Evolutionary conservation across 192 early-diverging fungal genomes (phyloP).

Genomic region (Lunasporangiospora selenospora): DNA sequence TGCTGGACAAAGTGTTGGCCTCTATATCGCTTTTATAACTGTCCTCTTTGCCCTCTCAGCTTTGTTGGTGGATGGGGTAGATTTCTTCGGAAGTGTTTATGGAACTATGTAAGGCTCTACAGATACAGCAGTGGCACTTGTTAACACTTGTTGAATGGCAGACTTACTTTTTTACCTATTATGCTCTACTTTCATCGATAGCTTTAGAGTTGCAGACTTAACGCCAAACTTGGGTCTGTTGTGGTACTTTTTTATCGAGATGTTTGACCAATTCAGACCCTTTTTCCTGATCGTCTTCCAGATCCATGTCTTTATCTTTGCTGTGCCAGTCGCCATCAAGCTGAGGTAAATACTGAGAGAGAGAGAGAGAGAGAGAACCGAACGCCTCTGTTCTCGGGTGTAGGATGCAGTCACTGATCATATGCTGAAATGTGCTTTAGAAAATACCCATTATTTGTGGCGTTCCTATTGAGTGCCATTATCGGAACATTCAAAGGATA

Average conservation of each 20-base stretch:
- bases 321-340: conserved; percentile 79
- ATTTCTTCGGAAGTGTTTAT: conserved; percentile 71
- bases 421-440: no score
- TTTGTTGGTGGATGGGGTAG: conserved; percentile 70
- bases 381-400: neutral
- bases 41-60: conserved; percentile 65
- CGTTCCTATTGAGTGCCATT: conserved; percentile 72
- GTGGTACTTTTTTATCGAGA: conserved; percentile 99
- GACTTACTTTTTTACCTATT: conserved; percentile 34
- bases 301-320: conserved; percentile 90
- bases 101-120: conserved; percentile 69
- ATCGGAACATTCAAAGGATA: conserved; percentile 93
- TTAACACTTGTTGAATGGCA: conserved; percentile 34
- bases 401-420: no score
- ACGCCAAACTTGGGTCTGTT: conserved; percentile 96
- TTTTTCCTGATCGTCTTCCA: conserved; percentile 97
- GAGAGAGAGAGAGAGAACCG: neutral
- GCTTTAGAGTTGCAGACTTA: conserved; percentile 82
- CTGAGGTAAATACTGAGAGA: conserved; percentile 63
- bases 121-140: neutral
- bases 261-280: conserved; percentile 97
- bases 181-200: conserved; percentile 25
- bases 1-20: conserved; percentile 6
- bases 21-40: conserved; percentile 50
- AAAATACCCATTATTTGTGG: conserved; percentile 80